phyloP scores from a whole-genome alignment of 805 yeast genomes.

The Hanseniaspora meyeri region DNA sequence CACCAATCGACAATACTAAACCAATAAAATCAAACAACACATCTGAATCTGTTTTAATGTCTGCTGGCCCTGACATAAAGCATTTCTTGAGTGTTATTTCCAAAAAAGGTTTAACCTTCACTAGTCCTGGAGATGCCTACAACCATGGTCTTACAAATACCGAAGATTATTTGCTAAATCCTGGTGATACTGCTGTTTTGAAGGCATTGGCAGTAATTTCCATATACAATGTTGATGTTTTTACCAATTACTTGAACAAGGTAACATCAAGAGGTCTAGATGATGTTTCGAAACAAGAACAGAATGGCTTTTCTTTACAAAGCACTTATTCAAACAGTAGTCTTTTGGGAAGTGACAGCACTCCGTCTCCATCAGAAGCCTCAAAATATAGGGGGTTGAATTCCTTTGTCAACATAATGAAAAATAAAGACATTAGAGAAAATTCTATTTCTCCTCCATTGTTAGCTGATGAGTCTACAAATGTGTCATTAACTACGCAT shows the following conservation, averaged over 20 bases:
- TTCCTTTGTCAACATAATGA: not conserved
- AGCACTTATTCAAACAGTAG: not conserved
- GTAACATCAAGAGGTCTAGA: slow-evolving; percentile 1
- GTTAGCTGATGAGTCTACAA: not conserved
- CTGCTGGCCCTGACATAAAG: not conserved
- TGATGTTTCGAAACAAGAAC: not conserved
- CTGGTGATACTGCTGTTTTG: slow-evolving; percentile 7
- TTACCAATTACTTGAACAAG: slow-evolving; percentile 7
- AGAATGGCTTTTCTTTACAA: not conserved
- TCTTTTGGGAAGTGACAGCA: not conserved
- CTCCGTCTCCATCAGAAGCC: not conserved
- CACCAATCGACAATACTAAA: not conserved
- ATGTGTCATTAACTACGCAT: not conserved
- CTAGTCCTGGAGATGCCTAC: not conserved
- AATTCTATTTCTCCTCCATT: not conserved
- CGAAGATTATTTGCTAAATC: not conserved
- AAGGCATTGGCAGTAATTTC: slow-evolving; percentile 3
- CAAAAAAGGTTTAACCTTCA: not conserved
- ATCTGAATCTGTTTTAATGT: not conserved
- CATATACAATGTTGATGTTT: slow-evolving; percentile 10
- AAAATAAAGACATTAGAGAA: not conserved
- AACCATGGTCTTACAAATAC: not conserved
- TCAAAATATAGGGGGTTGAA: not conserved
- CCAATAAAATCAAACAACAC: not conserved
- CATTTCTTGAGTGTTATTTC: not conserved